Evolutionary conservation across 208 protist genomes (phyloP).

Genomic region (Wallacemonas rigidus): DNA sequence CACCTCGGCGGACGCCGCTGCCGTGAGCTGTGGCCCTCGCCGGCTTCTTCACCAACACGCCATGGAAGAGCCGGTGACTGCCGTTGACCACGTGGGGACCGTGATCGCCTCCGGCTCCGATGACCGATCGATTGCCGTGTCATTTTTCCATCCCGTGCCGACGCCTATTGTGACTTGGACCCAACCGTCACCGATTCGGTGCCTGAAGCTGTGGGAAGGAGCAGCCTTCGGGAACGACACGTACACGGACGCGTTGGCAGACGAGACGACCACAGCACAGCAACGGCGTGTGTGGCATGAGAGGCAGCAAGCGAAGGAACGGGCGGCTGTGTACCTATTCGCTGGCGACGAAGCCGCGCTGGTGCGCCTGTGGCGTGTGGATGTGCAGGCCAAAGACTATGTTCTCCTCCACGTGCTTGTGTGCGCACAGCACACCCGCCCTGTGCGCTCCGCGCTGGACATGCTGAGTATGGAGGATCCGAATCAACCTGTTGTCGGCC

Average conservation of each 20-base stretch:
- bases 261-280: not conserved
- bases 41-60: constrained; percentile 67
- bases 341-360: constrained; percentile 57
- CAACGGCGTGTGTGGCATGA: constrained; percentile 27
- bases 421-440: constrained; percentile 28
- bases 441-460: constrained; percentile 43
- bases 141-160: constrained; percentile 61
- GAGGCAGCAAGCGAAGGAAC: constrained; percentile 30
- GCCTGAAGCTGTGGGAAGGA: constrained; percentile 77
- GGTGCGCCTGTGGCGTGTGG: constrained; percentile 75
- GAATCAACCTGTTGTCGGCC: constrained; percentile 4
- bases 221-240: constrained; percentile 21
- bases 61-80: constrained; percentile 49
- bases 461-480: constrained; percentile 49
- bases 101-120: constrained; percentile 49
- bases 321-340: constrained; percentile 68
- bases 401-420: constrained; percentile 64
- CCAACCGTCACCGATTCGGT: constrained; percentile 47
- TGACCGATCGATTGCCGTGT: constrained; percentile 54
- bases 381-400: constrained; percentile 43
- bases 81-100: constrained; percentile 46
- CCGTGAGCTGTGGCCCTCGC: constrained; percentile 44
- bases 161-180: constrained; percentile 38
- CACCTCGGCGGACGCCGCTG: constrained; percentile 2
- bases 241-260: not conserved